Percentiles rank a stretch among this genome's conserved stretches.
phyloP scores from a whole-genome alignment of 805 yeast species.

The Metschnikowia proteae region DNA sequence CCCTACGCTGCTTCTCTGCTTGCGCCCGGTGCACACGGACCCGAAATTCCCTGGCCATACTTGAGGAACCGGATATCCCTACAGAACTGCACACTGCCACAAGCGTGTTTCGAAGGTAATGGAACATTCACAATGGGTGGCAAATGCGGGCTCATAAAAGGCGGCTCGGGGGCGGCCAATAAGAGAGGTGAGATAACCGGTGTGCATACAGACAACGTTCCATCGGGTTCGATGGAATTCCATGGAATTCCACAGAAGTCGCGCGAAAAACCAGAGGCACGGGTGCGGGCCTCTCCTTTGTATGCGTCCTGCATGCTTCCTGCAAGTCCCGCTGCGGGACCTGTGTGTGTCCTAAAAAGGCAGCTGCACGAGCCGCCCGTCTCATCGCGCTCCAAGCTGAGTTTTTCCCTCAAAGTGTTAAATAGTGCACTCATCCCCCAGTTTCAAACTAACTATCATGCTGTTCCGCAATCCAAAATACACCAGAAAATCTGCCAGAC shows the following conservation, averaged over 20 bases:
- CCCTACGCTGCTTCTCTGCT: too few species aligned
- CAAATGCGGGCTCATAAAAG: neutral
- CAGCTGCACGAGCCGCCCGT: conserved; percentile 15
- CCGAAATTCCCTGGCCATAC: too few species aligned
- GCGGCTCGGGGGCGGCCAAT: neutral
- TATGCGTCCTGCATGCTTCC: neutral
- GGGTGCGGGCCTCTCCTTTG: neutral
- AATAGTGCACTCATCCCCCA: conserved; percentile 7
- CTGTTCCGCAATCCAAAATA: conserved; percentile 21
- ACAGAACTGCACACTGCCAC: too few species aligned
- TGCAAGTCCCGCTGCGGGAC: neutral
- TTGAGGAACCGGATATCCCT: too few species aligned
- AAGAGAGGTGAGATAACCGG: neutral
- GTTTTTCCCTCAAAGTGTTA: conserved; percentile 6
- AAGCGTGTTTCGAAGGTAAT: too few species aligned
- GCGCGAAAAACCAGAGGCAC: neutral
- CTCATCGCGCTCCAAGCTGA: conserved; percentile 15
- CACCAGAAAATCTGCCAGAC: conserved; percentile 22
- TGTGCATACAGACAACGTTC: neutral
- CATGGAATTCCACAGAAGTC: conserved; percentile 1
- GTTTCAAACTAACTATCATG: conserved; percentile 6
- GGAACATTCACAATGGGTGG: neutral
- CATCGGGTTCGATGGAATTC: neutral
- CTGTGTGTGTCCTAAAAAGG: conserved; percentile 5
- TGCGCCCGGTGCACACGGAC: too few species aligned